Conservation (phyloP, 2,329 filamentous ascomycete genomes). For the Colletotrichum magnum region DNA sequence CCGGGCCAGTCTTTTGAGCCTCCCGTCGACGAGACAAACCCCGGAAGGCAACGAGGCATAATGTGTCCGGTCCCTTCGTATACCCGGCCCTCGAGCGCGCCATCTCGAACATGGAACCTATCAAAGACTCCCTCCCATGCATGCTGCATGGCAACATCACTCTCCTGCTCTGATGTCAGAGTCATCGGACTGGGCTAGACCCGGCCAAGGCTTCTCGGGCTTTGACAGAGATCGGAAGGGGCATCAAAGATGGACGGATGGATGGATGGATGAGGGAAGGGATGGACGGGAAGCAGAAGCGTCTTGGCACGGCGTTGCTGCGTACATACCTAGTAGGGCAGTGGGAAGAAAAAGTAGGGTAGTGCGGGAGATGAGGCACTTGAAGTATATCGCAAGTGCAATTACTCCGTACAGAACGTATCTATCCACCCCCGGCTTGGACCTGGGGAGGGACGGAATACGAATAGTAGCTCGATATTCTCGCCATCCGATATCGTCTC, state of each 20-base stretch:
- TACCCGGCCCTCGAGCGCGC: background rate
- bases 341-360: background rate
- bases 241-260: constrained; percentile 14
- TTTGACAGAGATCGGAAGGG: constrained; percentile 16
- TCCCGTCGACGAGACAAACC: background rate
- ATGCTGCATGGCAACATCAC: constrained; percentile 2
- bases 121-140: background rate
- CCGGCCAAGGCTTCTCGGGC: constrained; percentile 7
- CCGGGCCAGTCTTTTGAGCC: background rate
- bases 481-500: constrained; percentile 33
- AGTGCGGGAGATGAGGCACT: too few relatives aligned
- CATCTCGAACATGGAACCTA: background rate
- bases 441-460: background rate
- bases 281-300: constrained; percentile 2
- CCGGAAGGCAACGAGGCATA: background rate
- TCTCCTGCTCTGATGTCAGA: constrained; percentile 25
- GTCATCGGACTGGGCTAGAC: constrained; percentile 1
- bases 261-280: background rate
- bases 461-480: constrained; percentile 8
- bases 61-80: constrained; percentile 2
- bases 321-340: background rate
- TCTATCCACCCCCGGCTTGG: background rate
- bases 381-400: background rate
- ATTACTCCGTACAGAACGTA: too few relatives aligned
- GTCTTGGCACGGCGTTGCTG: constrained; percentile 8